A percentile compares a stretch with the other conserved stretches of the same genome.
These are phyloP conservation scores for Flaveria floridana DNA, from an alignment of 140 eudicot genomes.

Conservation along the genomic window DNA sequence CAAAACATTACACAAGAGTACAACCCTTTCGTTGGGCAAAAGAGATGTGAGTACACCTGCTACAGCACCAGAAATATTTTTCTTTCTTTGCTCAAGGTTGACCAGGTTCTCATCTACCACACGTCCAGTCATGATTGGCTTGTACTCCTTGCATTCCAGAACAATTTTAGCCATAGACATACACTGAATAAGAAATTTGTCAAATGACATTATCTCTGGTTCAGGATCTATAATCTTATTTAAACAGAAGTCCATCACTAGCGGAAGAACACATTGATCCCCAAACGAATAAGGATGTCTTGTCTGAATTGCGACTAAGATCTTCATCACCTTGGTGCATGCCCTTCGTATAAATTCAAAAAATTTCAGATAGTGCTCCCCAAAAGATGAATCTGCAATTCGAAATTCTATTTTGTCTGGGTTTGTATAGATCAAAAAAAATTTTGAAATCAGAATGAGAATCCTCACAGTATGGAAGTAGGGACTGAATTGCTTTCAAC, in stretches of 20 bases:
- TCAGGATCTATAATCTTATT: slow-evolving; percentile 82
- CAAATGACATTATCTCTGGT: slow-evolving; percentile 70
- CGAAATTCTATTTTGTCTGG: neutral
- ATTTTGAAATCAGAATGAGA: slow-evolving; percentile 5
- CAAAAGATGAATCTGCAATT: slow-evolving; percentile 78
- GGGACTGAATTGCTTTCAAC: slow-evolving; percentile 76
- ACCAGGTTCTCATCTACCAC: slow-evolving; percentile 68
- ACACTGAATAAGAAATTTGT: slow-evolving; percentile 80
- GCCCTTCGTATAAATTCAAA: slow-evolving; percentile 71
- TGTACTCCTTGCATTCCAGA: slow-evolving; percentile 91
- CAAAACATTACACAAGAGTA: slow-evolving; percentile 76
- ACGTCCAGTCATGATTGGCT: slow-evolving; percentile 75
- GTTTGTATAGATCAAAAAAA: slow-evolving; percentile 4
- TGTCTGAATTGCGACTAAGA: slow-evolving; percentile 68
- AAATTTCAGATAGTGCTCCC: slow-evolving; percentile 55
- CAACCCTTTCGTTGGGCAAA: slow-evolving; percentile 76
- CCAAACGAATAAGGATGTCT: slow-evolving; percentile 98
- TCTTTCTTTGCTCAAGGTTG: slow-evolving; percentile 72
- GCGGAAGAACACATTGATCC: slow-evolving; percentile 73
- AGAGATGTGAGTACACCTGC: slow-evolving; percentile 70
- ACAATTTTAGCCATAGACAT: slow-evolving; percentile 80
- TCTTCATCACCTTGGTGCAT: slow-evolving; percentile 82
- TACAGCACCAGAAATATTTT: slow-evolving; percentile 66
- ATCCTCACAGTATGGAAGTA: slow-evolving; percentile 82
- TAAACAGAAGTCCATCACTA: slow-evolving; percentile 75